Evolutionary conservation across 768 basidiomycete species (phyloP), one percentile per base, ranked within the genome.

Genomic region (Fomitopsis serialis): DNA sequence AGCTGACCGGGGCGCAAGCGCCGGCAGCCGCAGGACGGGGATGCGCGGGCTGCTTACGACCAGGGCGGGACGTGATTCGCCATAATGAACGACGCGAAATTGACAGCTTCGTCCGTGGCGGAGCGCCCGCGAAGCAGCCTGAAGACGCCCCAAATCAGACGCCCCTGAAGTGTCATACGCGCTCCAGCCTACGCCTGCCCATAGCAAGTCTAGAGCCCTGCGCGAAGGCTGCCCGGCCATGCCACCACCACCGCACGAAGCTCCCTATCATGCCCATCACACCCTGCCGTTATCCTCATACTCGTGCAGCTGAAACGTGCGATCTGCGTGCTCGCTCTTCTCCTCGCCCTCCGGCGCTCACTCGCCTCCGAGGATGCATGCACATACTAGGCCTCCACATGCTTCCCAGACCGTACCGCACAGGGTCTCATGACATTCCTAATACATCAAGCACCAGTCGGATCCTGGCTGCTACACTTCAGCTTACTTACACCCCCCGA

Each of bases 51-150:
- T 7, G 15, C 37, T 15, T 40, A 19, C 13, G 37, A 40, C 13
- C 37, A 40, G 37, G 37, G 37, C 19, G 37, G 7, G 15, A 40
- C 15, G 37, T 15, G 15, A 40, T 17, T 40, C 19, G 37, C 37
- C 37, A 40, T 40, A 40, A 40, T 40, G 37, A 40, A 40, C 37
- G 19, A 40, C 15, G 29, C 29, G 29, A 32, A 32, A 32, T 32
- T 32, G 48, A 49, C 48, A 49, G 48, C 34, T 49, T 49, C 48
- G 19, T 49, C 48, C 48, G 48, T 49, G 19, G n/a, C 48, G 48
- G 48, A 49, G 48, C 48, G 48, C 48, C 36, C 35, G 48, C 35
- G 34, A 37, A 49, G 46, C 25, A 12, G 34, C 17, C 17, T 4
- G 35, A 25, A 40, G 35, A 34, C 46, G 46, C 46, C 23, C 46